Evolutionary conservation across 2,329 filamentous ascomycete species (phyloP).

Genomic region (Aspergillus pseudonomiae): DNA sequence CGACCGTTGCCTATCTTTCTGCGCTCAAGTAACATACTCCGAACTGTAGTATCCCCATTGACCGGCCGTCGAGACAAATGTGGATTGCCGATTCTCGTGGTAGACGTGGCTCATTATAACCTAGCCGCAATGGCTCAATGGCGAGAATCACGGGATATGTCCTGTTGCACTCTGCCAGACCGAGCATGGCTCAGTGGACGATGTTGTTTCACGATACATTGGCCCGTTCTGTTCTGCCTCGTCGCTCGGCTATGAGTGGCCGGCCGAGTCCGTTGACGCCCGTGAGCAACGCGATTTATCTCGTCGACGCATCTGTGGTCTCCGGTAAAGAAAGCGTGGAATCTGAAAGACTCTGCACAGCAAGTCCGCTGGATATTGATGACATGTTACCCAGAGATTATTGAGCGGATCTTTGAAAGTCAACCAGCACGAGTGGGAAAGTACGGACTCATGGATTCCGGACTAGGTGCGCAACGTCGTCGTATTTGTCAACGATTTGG

Average conservation of each 20-base stretch:
- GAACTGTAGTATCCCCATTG: constrained; percentile 29
- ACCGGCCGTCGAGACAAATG: constrained; percentile 27
- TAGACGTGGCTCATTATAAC: constrained; percentile 19
- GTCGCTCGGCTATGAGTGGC: constrained; percentile 25
- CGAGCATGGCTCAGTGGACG: constrained; percentile 26
- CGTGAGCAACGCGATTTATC: constrained; percentile 21
- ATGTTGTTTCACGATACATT: constrained; percentile 23
- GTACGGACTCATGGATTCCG: not conserved
- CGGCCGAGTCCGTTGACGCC: constrained; percentile 7
- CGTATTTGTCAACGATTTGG: too few relatives aligned
- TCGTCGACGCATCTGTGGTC: constrained; percentile 26
- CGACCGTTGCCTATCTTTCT: not conserved
- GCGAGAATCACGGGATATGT: constrained; percentile 15
- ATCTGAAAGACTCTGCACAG: constrained; percentile 23
- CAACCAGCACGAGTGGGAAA: not conserved
- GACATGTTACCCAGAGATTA: constrained; percentile 33
- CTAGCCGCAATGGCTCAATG: constrained; percentile 18
- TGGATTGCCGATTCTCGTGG: constrained; percentile 25
- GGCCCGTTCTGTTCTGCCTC: constrained; percentile 26
- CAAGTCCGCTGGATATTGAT: constrained; percentile 28
- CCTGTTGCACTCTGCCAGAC: not conserved
- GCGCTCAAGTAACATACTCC: not conserved
- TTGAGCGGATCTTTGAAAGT: constrained; percentile 25
- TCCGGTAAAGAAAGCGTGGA: constrained; percentile 27
- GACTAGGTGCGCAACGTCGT: too few relatives aligned